phyloP scores from a whole-genome alignment of 805 yeast species.

The Metschnikowia orientalis region DNA sequence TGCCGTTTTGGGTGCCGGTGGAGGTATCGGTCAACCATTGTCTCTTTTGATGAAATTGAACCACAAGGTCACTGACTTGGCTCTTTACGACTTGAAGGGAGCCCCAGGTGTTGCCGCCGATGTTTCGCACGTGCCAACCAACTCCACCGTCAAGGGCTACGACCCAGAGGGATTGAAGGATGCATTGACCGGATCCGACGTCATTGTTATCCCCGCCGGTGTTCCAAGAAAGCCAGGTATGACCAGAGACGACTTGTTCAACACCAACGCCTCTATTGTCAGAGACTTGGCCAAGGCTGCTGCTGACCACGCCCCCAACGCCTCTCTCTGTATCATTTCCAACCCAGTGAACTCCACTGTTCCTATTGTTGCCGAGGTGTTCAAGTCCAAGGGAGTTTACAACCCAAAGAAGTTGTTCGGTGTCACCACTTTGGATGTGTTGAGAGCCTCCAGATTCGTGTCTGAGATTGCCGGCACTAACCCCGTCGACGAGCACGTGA shows the following conservation, averaged over 20 bases:
- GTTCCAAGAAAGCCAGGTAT: slow-evolving; percentile 98
- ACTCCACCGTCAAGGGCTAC: slow-evolving; percentile 83
- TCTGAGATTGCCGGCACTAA: slow-evolving; percentile 63
- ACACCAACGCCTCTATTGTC: slow-evolving; percentile 93
- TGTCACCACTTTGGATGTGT: slow-evolving; percentile 90
- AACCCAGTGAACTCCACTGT: slow-evolving; percentile 98
- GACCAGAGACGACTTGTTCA: slow-evolving; percentile 96
- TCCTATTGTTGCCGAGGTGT: slow-evolving; percentile 91
- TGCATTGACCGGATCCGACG: slow-evolving; percentile 76
- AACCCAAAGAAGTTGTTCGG: slow-evolving; percentile 91
- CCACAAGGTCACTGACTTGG: slow-evolving; percentile 80
- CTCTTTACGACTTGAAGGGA: slow-evolving; percentile 84
- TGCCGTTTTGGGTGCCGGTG: slow-evolving; percentile 76
- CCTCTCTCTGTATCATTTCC: slow-evolving; percentile 76
- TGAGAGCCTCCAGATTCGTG: slow-evolving; percentile 85
- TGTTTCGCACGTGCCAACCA: slow-evolving; percentile 88
- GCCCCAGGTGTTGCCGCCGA: slow-evolving; percentile 98
- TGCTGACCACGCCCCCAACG: slow-evolving; percentile 80
- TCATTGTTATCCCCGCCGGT: slow-evolving; percentile 94
- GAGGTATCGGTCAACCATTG: slow-evolving; percentile 84
- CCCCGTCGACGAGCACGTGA: slow-evolving; percentile 72
- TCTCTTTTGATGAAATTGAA: slow-evolving; percentile 74
- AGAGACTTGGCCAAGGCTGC: slow-evolving; percentile 85
- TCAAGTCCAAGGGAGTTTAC: slow-evolving; percentile 80
- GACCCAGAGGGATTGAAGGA: slow-evolving; percentile 70